phyloP scores from a whole-genome alignment of 495 filamentous ascomycete species.

The Neurospora sp. region DNA sequence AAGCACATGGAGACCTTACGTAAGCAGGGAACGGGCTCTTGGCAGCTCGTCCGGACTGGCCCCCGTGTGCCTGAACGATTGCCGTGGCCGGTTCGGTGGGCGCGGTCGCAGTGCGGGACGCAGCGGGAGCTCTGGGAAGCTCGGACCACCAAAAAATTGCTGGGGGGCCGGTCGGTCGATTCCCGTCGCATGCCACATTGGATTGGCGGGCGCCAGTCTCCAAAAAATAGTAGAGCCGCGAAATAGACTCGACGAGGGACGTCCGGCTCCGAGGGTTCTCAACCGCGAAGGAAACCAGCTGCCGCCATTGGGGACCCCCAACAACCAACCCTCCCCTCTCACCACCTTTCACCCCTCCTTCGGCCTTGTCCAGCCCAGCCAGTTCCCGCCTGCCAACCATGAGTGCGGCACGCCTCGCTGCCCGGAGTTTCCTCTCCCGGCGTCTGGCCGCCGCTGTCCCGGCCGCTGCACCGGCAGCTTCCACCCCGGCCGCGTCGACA shows the following conservation, averaged over 20 bases:
- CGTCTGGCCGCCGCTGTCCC: conserved; percentile 12
- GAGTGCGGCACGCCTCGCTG: conserved; percentile 24
- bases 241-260: background rate
- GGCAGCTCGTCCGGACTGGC: background rate
- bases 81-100: background rate
- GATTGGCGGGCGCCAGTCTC: conserved; percentile 1
- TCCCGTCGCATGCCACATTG: background rate
- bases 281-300: background rate
- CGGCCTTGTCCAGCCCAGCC: conserved; percentile 2
- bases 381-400: conserved; percentile 13
- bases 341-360: background rate
- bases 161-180: background rate
- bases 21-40: background rate
- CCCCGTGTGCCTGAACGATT: background rate
- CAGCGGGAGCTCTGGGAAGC: conserved; percentile 1
- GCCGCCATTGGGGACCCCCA: background rate
- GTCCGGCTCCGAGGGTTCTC: background rate
- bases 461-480: conserved; percentile 3
- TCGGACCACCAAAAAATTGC: conserved; percentile 7
- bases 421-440: conserved; percentile 24
- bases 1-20: background rate
- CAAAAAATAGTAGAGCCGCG: background rate
- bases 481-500: conserved; percentile 4
- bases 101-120: background rate
- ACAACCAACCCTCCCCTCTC: background rate